These are phyloP conservation scores for Camillea tinctor DNA, from an alignment of 2,329 filamentous ascomycete genomes.

Conservation along the genomic window DNA sequence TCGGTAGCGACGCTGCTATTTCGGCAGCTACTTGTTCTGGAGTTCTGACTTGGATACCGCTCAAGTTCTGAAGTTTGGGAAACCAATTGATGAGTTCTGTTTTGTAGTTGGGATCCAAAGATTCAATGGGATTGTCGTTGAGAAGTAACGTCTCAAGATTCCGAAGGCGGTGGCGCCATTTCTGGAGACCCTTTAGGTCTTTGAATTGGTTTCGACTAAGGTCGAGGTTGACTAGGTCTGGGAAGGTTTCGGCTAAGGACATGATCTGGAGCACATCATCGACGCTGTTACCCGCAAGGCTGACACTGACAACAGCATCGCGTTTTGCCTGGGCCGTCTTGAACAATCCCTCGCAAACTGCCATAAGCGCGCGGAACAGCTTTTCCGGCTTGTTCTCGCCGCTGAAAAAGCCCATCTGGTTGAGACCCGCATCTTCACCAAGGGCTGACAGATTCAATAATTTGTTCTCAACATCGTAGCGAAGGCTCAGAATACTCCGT, in stretches of 20 bases:
- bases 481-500: constrained; percentile 66
- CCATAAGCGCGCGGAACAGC: constrained; percentile 90
- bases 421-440: constrained; percentile 68
- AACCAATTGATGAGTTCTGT: constrained; percentile 77
- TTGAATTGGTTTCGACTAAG: constrained; percentile 80
- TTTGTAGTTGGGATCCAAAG: constrained; percentile 58
- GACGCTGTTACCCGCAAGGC: constrained; percentile 77
- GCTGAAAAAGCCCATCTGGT: constrained; percentile 73
- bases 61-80: constrained; percentile 75
- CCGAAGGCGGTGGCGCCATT: constrained; percentile 78
- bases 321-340: constrained; percentile 68
- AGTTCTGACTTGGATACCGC: constrained; percentile 71
- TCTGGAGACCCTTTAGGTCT: constrained; percentile 64
- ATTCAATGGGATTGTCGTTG: constrained; percentile 71
- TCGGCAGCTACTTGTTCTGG: constrained; percentile 64
- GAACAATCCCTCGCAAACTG: constrained; percentile 77
- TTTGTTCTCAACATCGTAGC: constrained; percentile 71
- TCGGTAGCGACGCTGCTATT: constrained; percentile 48
- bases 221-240: constrained; percentile 84
- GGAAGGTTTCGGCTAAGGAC: constrained; percentile 74
- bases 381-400: constrained; percentile 72
- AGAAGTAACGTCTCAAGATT: constrained; percentile 79
- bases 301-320: constrained; percentile 78
- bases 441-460: constrained; percentile 81
- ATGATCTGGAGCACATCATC: constrained; percentile 70